Base-by-base conservation (phyloP, 2,329 filamentous ascomycete species). In the Ramularia collo-cygni region DNA sequence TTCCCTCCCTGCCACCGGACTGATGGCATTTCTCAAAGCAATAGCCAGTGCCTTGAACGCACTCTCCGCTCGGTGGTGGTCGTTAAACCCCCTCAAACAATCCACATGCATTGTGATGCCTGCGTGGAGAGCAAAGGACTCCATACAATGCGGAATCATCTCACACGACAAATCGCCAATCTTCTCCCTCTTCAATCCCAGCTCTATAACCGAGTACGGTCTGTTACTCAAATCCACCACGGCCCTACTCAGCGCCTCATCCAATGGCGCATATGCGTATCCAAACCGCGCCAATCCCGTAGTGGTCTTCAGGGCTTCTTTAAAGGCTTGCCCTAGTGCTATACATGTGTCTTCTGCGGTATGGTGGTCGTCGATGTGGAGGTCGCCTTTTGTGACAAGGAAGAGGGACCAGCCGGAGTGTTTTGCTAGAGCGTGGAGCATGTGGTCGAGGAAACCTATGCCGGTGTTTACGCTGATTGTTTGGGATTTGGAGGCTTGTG, bases 341-440 rank as follows among this genome's bases (percentile, higher is more conserved):
- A 98, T 83, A 68, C 86, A 95, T 44, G 86, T 83, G 63, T 98
- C 92, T 72, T 98, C 92, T 49, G 89, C 84, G 7, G 90, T 95
- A 76, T 98, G 92, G 70, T 98, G 92, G 74, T 96, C 92, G 69
- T 98, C 92, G 64, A 98, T 88, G 71, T 94, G 85, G 38, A 96
- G 69, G 67, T 98, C 92, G 39, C 92, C 92, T 63, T 83, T 77
- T 65, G 87, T 93, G 50, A 79, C 73, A 42, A 98, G 71, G 21
- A 79, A 79, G 54, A 98, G 67, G 69, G 84, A 92, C 92, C 90
- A 96, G 48, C 92, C 90, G 4, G 85, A 81, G 67, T 98, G 92
- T 68, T 98, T 96, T 36, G 92, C 85, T 40, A 96, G 75, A 4
- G 92, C 92, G 66, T 98, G 92, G 36, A 96, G 76, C 90, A 98